Evolutionary conservation across 2,329 filamentous ascomycete genomes (phyloP).

Genomic region (Scopulariopsis brevicaulis): DNA sequence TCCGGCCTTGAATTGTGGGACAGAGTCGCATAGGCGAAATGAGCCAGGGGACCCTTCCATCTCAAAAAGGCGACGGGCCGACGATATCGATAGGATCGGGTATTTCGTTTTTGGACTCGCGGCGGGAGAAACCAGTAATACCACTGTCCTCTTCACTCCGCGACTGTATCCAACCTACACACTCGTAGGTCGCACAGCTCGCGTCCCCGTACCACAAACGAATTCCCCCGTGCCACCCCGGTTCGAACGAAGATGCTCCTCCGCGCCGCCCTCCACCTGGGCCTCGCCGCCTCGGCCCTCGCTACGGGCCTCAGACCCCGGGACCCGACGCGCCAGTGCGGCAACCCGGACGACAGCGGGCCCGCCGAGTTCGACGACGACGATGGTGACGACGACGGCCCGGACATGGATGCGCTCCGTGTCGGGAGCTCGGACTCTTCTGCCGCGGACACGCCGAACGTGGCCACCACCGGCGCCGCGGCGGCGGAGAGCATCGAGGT

Average conservation of each 20-base stretch:
- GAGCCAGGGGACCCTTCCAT: neutral
- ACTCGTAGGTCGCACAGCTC: no score
- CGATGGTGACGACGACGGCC: neutral
- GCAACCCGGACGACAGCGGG: neutral
- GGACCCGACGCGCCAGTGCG: neutral
- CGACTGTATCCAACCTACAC: no score
- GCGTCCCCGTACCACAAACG: no score
- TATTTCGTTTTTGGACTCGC: no score
- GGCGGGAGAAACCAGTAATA: no score
- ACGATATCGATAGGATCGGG: no score
- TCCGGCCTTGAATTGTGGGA: neutral
- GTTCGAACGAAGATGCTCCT: neutral
- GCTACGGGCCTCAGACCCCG: neutral
- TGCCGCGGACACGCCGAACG: neutral
- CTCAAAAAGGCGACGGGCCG: neutral
- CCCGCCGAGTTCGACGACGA: neutral
- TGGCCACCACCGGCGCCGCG: neutral
- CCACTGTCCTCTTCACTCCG: no score
- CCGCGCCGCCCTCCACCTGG: neutral
- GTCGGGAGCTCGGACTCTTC: neutral
- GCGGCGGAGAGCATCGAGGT: slow-evolving; percentile 4
- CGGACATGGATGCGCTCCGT: no score
- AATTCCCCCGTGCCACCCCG: neutral
- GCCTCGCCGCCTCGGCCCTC: neutral
- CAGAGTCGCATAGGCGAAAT: neutral